Percentiles rank a stretch among this genome's conserved stretches.
Evolutionary conservation across 1,284 basidiomycete genomes (phyloP).

Genomic region (Sporisorium exsertum): DNA sequence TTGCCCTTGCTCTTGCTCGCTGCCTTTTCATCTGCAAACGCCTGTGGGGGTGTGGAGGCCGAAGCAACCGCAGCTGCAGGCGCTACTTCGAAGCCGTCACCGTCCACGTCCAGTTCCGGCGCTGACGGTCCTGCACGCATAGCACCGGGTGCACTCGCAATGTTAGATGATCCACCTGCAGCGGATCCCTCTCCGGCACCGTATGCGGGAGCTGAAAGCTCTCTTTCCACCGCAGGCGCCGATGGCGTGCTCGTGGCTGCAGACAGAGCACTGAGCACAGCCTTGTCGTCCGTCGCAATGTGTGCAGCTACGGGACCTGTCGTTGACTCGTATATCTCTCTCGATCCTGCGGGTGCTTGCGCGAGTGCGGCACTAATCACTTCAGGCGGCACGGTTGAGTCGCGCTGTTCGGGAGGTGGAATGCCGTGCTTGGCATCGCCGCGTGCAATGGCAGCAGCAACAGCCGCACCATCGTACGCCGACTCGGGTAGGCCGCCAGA

Average conservation of each 20-base stretch:
- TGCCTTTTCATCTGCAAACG: background rate
- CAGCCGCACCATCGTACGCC: slow-evolving; percentile 8
- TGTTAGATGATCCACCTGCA: slow-evolving; percentile 10
- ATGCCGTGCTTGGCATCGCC: slow-evolving; percentile 50
- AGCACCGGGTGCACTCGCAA: background rate
- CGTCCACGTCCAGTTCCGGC: slow-evolving; percentile 42
- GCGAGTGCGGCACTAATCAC: slow-evolving; percentile 32
- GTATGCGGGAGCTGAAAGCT: slow-evolving; percentile 39
- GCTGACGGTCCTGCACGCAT: slow-evolving; percentile 38
- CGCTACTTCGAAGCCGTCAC: slow-evolving; percentile 54
- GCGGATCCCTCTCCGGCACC: slow-evolving; percentile 1
- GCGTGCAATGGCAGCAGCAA: slow-evolving; percentile 31
- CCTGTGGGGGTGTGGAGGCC: background rate
- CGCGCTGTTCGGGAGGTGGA: slow-evolving; percentile 35
- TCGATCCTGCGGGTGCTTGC: background rate
- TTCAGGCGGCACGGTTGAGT: slow-evolving; percentile 23
- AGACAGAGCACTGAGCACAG: slow-evolving; percentile 44
- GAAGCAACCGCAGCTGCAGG: background rate
- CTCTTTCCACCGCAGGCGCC: slow-evolving; percentile 20
- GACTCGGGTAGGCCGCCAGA: slow-evolving; percentile 5
- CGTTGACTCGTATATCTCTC: background rate
- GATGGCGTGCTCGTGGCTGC: slow-evolving; percentile 50
- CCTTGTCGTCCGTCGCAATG: slow-evolving; percentile 61
- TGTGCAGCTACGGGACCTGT: slow-evolving; percentile 37
- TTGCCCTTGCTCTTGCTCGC: slow-evolving; percentile 38